Base-by-base conservation (phyloP, 768 basidiomycete genomes). In the Pleurotus tuoliensis region DNA sequence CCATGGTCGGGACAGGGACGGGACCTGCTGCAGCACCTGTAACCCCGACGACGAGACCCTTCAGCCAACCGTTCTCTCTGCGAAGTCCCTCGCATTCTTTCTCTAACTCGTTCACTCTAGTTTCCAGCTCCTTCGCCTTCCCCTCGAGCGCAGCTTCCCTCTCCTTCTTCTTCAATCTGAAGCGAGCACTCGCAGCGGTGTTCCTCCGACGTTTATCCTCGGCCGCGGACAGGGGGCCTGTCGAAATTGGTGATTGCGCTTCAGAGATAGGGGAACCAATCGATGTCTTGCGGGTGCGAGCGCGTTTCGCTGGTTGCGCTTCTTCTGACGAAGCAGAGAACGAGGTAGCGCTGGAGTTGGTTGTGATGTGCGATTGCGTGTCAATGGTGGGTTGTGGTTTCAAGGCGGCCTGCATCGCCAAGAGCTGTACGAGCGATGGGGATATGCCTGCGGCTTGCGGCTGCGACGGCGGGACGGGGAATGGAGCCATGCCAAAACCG, bases 91-190 rank as follows among this genome's bases (percentile, higher is more conserved):
- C 94, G 70, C 94, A 94, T 71, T 96, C 93, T 69, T 89, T 82
- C 74, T 97, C 94, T 12, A 97, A 79, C 64, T 90, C 90, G 55
- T 73, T 77, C 12, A 95, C 91, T 52, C 87, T 82, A 0, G 75
- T 75, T 66, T 93, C 90, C 13, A 96, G 78, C 66, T 95, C 92
- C 74, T 92, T 93, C 13, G 90, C 84, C 64, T 84, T 86, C 43
- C 78, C 81, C 72, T 96, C 94, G 18, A 96, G 76, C 13, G 94
- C 94, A 2, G 84, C 87, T 73, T 97, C 94, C 12, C 94, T 80
- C 71, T 95, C 92, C 77, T 97, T 97, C 80, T 97, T 97, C 81
- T 96, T 97, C 66, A 93, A 71, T 58, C 94, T 82, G 80, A 97
- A 97, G 6, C 94, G 89, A 30, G 94, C 94, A 53, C 90, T 92